Conservation (phyloP, 140 eudicot species). For the Flaveria floridana region DNA sequence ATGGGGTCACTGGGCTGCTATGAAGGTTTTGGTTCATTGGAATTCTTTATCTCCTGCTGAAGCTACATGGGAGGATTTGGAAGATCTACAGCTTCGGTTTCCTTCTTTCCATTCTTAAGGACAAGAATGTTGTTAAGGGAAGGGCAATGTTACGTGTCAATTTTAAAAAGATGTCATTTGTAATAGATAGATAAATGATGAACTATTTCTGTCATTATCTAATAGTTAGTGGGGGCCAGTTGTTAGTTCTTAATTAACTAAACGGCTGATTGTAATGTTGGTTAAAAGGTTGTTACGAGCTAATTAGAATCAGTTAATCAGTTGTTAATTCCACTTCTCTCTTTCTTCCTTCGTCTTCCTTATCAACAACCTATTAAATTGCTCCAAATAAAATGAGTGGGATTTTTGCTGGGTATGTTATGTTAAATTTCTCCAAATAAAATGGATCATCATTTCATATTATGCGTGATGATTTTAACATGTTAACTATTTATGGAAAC, state of each 20-base stretch:
- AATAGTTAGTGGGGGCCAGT: no score
- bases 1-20: neutral
- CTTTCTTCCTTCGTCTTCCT: no score
- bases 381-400: neutral
- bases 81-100: neutral
- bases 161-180: no score
- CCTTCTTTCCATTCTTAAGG: neutral
- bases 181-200: no score
- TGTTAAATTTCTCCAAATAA: neutral
- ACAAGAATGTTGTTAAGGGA: neutral
- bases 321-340: no score
- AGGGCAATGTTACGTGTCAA: neutral
- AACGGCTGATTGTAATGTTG: neutral
- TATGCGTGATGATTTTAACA: neutral
- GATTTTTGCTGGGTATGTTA: no score
- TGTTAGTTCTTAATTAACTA: no score
- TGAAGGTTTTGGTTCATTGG: neutral
- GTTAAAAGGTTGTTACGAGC: no score
- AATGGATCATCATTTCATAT: neutral
- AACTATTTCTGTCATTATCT: no score
- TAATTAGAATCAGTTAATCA: no score
- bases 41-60: neutral
- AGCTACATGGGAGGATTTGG: neutral
- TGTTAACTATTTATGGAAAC: neutral
- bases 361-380: neutral